Evolutionary conservation across 2,329 filamentous ascomycete genomes (phyloP).

Genomic region (Cladobotryum mycophilum): DNA sequence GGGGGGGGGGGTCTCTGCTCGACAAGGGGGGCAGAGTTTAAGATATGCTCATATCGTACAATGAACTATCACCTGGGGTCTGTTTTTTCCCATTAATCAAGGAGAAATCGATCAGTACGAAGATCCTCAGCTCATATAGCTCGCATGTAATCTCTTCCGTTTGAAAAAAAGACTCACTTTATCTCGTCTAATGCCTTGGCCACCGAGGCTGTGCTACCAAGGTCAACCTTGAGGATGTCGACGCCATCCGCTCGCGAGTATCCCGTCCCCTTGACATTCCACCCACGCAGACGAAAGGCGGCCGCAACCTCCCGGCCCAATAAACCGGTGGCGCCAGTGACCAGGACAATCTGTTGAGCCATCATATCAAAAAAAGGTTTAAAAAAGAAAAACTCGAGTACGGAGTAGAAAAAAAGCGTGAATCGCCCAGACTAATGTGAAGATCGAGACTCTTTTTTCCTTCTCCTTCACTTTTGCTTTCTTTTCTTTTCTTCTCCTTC

Average conservation of each 20-base stretch:
- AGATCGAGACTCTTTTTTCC: not conserved
- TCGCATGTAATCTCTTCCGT: not conserved
- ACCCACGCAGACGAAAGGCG: slow-evolving; percentile 56
- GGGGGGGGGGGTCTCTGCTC: not conserved
- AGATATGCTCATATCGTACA: slow-evolving; percentile 6
- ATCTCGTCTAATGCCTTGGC: slow-evolving; percentile 44
- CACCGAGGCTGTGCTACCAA: slow-evolving; percentile 42
- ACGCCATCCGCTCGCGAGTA: slow-evolving; percentile 67
- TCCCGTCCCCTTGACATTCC: slow-evolving; percentile 67
- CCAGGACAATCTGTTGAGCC: slow-evolving; percentile 48
- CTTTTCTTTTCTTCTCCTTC: not conserved
- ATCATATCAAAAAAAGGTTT: slow-evolving; percentile 10
- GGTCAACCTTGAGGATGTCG: slow-evolving; percentile 56
- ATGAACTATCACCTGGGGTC: slow-evolving; percentile 11
- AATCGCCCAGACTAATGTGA: too few species aligned
- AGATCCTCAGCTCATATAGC: not conserved
- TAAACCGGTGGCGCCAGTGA: slow-evolving; percentile 81
- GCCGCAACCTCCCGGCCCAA: slow-evolving; percentile 72
- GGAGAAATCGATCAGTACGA: not conserved
- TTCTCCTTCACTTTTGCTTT: not conserved
- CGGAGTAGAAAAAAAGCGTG: too few species aligned
- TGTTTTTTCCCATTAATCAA: not conserved
- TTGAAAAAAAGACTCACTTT: slow-evolving; percentile 43
- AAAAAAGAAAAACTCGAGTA: not conserved
- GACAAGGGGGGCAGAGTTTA: not conserved